Evolutionary conservation across 2,329 filamentous ascomycete species (phyloP).

Genomic region (Ascochyta rabiei): DNA sequence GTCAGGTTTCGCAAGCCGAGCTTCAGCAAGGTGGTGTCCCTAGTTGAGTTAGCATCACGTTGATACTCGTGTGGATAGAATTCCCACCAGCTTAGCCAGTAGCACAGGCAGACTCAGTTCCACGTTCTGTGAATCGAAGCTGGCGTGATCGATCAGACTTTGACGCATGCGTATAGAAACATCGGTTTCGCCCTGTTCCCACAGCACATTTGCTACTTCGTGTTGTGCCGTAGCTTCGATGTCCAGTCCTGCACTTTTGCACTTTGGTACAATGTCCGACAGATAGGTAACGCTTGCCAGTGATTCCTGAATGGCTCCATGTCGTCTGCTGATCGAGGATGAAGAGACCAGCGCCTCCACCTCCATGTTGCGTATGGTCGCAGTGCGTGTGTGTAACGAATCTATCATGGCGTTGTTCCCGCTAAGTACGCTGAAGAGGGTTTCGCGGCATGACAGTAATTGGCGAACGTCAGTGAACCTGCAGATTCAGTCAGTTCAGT

Average conservation of each 20-base stretch:
- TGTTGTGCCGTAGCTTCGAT: constrained; percentile 79
- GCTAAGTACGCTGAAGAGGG: constrained; percentile 78
- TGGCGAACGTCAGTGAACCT: constrained; percentile 79
- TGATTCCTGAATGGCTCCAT: constrained; percentile 84
- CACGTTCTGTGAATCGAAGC: constrained; percentile 39
- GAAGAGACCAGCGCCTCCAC: constrained; percentile 77
- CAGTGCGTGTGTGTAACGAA: constrained; percentile 65
- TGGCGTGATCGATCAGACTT: constrained; percentile 57
- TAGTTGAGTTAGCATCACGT: constrained; percentile 36
- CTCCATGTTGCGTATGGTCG: constrained; percentile 72
- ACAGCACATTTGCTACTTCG: constrained; percentile 87
- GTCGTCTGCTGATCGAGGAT: constrained; percentile 76
- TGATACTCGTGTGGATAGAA: not conserved
- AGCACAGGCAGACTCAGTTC: constrained; percentile 64
- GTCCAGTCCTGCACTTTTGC: constrained; percentile 71
- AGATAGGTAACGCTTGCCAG: constrained; percentile 83
- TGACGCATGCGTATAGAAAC: constrained; percentile 90
- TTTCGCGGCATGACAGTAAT: constrained; percentile 82
- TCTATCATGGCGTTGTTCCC: constrained; percentile 69
- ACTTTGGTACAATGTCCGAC: constrained; percentile 75
- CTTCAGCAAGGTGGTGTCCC: constrained; percentile 87
- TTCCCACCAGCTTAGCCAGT: constrained; percentile 74
- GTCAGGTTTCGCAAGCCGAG: constrained; percentile 87
- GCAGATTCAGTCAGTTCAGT: constrained; percentile 12
- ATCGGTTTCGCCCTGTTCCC: constrained; percentile 90